Evolutionary conservation across 2,329 filamentous ascomycete species (phyloP), one percentile per base, ranked within the genome.

Genomic region (Periconia digitata): DNA sequence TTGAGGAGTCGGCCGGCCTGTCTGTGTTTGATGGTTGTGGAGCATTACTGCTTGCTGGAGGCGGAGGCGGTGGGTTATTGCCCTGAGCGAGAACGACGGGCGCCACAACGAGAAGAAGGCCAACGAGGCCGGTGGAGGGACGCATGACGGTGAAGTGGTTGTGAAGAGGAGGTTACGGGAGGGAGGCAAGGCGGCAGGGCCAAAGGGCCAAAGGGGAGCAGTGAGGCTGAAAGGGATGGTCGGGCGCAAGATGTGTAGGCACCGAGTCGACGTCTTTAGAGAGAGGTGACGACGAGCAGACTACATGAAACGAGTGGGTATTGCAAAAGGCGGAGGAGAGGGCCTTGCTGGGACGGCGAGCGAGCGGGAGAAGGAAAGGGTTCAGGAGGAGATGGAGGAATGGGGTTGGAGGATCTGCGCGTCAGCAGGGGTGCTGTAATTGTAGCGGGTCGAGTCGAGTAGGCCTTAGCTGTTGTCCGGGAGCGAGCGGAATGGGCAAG

Each of bases 291-390:
- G 54, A 55, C 48, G 43, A 47, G 42, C 27, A 32, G 43, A 51
- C 42, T 53, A 50, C 49, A 50, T 61, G 59, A 63, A 69, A 68
- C 59, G 64, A 70, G 54, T 60, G 66, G 64, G 63, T 48, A 62
- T 53, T 59, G 54, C 44, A 54, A 60, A 44, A 60, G 58, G 54
- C 44, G 54, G 56, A 54, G 56, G 54, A 40, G n/a, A n/a, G 46
- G 40, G 43, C 44, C 41, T 45, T 50, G 54, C 39, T 38, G 20
- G 42, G 46, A 16, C 23, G 29, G 18, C 40, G 21, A 20, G 40
- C 18, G 27, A 50, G 47, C 46, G 56, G 54, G 52, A 54, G 55
- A 15, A 47, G 56, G 54, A 51, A 55, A 59, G 58, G 57, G 22
- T 49, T 44, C 37, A 40, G 44, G 34, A 43, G 48, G 42, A 18